Evolutionary conservation across 164 flowering plant genomes (phyloP).

Genomic region (Dillenia turbinata): DNA sequence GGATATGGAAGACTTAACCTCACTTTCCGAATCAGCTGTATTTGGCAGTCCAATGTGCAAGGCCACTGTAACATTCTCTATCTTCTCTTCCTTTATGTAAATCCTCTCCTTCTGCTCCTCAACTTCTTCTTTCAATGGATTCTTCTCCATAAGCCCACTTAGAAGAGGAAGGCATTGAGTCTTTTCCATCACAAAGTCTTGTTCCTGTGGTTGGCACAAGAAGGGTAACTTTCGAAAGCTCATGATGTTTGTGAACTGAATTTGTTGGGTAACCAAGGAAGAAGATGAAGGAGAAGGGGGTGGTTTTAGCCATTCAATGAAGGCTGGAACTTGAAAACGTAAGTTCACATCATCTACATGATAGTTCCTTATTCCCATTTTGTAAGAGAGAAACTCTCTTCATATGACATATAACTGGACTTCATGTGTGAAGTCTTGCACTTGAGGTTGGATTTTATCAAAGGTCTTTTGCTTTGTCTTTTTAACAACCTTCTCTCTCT

Average conservation of each 20-base stretch:
- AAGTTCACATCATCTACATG: slow-evolving; percentile 29
- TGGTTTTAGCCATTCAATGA: slow-evolving; percentile 86
- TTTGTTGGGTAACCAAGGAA: slow-evolving; percentile 11
- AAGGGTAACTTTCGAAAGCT: slow-evolving; percentile 17
- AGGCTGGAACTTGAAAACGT: slow-evolving; percentile 43
- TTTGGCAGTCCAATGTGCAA: slow-evolving; percentile 75
- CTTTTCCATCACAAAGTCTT: slow-evolving; percentile 10
- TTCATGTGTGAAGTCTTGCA: slow-evolving; percentile 34
- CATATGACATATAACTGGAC: slow-evolving; percentile 26
- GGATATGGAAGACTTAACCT: slow-evolving; percentile 8
- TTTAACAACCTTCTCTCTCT: not conserved
- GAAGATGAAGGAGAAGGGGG: slow-evolving; percentile 23
- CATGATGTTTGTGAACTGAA: slow-evolving; percentile 9
- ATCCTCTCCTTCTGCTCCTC: slow-evolving; percentile 7
- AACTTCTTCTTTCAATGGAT: slow-evolving; percentile 28
- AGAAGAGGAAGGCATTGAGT: slow-evolving; percentile 58
- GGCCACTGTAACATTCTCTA: slow-evolving; percentile 48
- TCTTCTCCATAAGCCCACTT: slow-evolving; percentile 41
- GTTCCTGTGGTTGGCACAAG: slow-evolving; percentile 20
- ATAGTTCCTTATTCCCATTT: slow-evolving; percentile 38
- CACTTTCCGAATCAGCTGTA: slow-evolving; percentile 15
- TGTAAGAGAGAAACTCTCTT: slow-evolving; percentile 12
- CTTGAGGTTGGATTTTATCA: slow-evolving; percentile 21
- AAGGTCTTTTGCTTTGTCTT: slow-evolving; percentile 15
- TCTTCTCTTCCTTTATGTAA: slow-evolving; percentile 27